Conservation (phyloP, 495 filamentous ascomycete species). For the Aspergillus haitiensis region DNA sequence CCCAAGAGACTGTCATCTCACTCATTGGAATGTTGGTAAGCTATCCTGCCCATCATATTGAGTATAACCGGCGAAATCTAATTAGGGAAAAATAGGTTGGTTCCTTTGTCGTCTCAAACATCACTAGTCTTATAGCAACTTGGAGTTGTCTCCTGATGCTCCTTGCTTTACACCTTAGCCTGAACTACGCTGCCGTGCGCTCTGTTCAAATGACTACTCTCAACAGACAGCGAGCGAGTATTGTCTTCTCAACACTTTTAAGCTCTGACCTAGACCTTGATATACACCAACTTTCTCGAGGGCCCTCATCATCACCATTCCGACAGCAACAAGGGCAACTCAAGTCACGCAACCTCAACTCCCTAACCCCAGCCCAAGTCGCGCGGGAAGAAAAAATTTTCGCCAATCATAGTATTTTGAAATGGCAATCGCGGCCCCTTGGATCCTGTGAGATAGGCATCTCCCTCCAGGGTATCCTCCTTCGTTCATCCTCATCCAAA, state of each 20-base stretch:
- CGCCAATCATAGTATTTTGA: slow-evolving; percentile 58
- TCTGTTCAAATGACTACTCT: slow-evolving; percentile 82
- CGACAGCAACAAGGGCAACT: neutral
- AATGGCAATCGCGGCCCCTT: slow-evolving; percentile 44
- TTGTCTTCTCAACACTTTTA: slow-evolving; percentile 67
- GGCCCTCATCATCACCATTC: neutral
- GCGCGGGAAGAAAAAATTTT: slow-evolving; percentile 72
- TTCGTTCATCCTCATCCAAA: slow-evolving; percentile 6
- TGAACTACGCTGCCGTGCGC: slow-evolving; percentile 83
- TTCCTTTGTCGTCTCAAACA: slow-evolving; percentile 72
- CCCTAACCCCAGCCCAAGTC: slow-evolving; percentile 64
- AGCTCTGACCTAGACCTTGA: slow-evolving; percentile 36
- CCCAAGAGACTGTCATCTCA: slow-evolving; percentile 92
- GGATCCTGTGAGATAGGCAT: slow-evolving; percentile 38
- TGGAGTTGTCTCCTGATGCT: slow-evolving; percentile 74
- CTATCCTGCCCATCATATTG: slow-evolving; percentile 6
- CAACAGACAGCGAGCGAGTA: slow-evolving; percentile 82
- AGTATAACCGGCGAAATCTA: neutral
- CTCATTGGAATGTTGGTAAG: slow-evolving; percentile 83
- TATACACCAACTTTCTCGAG: neutral
- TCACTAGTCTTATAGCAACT: slow-evolving; percentile 69
- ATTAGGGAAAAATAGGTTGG: slow-evolving; percentile 54
- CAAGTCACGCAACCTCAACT: slow-evolving; percentile 8
- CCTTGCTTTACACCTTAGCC: slow-evolving; percentile 69
- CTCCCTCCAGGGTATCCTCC: slow-evolving; percentile 34